These are phyloP conservation scores for Aspergillus sp. DNA, from an alignment of 2,329 filamentous ascomycete genomes.

Conservation along the genomic window DNA sequence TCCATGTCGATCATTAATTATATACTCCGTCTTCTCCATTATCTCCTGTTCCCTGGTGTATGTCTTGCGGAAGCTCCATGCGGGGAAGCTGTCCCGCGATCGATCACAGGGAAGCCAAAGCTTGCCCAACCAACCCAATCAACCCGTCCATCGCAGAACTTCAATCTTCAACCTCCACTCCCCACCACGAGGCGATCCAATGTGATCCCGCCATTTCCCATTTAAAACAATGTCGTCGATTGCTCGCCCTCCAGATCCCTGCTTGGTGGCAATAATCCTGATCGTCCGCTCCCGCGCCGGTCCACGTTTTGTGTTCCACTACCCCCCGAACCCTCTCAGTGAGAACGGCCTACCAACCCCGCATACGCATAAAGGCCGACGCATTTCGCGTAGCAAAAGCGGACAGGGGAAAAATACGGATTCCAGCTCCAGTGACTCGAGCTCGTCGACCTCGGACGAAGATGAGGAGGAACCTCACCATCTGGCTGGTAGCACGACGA, in stretches of 20 bases:
- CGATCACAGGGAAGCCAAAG: background rate
- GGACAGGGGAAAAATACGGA: constrained; percentile 30
- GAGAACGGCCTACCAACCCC: constrained; percentile 30
- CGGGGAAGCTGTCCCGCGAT: constrained; percentile 12
- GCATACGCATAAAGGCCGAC: constrained; percentile 25
- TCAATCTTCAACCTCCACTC: constrained; percentile 1
- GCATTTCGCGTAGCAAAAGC: constrained; percentile 28
- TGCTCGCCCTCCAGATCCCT: constrained; percentile 48
- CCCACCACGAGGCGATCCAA: no score
- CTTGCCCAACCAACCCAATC: constrained; percentile 14
- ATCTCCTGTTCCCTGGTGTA: no score
- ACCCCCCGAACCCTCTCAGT: constrained; percentile 58
- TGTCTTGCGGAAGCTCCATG: constrained; percentile 4
- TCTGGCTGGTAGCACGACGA: constrained; percentile 17
- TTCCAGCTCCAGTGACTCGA: constrained; percentile 35
- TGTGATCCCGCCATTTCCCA: no score
- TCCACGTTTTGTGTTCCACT: constrained; percentile 80
- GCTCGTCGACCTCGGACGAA: constrained; percentile 34
- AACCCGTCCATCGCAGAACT: constrained; percentile 8
- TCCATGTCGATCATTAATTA: no score
- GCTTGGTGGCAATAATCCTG: constrained; percentile 65
- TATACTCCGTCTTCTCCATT: no score
- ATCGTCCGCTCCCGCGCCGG: constrained; percentile 73
- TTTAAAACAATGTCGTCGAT: constrained; percentile 38
- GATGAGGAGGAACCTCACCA: constrained; percentile 32